phyloP scores from a whole-genome alignment of 2,329 filamentous ascomycete genomes.

The Cladorrhinum sp. region DNA sequence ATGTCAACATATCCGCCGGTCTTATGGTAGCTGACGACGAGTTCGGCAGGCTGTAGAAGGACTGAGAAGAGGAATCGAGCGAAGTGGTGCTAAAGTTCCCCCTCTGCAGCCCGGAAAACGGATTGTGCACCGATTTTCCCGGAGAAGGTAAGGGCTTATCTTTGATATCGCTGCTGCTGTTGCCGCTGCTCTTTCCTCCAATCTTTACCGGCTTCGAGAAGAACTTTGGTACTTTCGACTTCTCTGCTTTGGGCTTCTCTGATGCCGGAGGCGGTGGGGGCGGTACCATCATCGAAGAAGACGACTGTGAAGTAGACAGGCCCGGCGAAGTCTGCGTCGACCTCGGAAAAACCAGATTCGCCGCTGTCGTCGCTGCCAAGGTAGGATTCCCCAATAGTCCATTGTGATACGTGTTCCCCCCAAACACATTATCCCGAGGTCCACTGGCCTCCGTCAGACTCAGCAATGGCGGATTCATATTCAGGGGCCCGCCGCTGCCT shows the following conservation, averaged over 20 bases:
- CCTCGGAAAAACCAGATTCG: constrained; percentile 69
- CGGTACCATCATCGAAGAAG: constrained; percentile 32
- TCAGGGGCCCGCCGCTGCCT: constrained; percentile 49
- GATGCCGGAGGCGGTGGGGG: constrained; percentile 42
- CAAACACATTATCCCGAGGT: constrained; percentile 55
- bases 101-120: constrained; percentile 62
- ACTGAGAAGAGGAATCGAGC: constrained; percentile 60
- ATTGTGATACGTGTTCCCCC: constrained; percentile 54
- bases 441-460: constrained; percentile 64
- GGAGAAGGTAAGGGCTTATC: constrained; percentile 70
- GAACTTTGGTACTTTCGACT: constrained; percentile 71
- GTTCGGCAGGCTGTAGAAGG: constrained; percentile 72
- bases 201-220: constrained; percentile 78
- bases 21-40: constrained; percentile 74
- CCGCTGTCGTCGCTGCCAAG: constrained; percentile 66
- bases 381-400: constrained; percentile 58
- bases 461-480: constrained; percentile 58
- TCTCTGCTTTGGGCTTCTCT: constrained; percentile 65
- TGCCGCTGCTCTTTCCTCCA: constrained; percentile 52
- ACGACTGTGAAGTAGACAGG: constrained; percentile 32
- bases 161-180: constrained; percentile 53
- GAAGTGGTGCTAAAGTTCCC: constrained; percentile 70
- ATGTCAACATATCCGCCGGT: constrained; percentile 52
- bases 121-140: constrained; percentile 65
- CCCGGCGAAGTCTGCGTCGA: constrained; percentile 55